These are phyloP conservation scores for Wickerhamiella bombiphila DNA, from an alignment of 805 yeast genomes.

Conservation along the genomic window DNA sequence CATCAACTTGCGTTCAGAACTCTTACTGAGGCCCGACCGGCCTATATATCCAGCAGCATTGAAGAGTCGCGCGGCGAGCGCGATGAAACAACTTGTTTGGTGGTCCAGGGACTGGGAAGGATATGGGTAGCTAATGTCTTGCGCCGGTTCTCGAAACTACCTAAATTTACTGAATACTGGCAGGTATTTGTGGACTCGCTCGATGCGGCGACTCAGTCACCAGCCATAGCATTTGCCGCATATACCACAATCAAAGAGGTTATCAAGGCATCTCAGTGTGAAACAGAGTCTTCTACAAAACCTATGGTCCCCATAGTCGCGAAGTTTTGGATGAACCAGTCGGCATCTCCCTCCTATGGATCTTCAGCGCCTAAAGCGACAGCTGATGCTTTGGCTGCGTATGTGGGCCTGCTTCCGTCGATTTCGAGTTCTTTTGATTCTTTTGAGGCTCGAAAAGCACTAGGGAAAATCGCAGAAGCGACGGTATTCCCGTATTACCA, in stretches of 20 bases:
- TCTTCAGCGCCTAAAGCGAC: constrained; percentile 32
- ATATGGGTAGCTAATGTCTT: constrained; percentile 40
- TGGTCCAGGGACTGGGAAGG: constrained; percentile 51
- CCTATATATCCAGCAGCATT: not conserved
- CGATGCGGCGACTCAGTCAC: constrained; percentile 30
- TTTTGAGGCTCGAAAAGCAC: constrained; percentile 1
- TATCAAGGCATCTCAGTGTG: constrained; percentile 23
- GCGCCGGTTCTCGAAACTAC: constrained; percentile 21
- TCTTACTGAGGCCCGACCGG: constrained; percentile 16
- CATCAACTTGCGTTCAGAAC: constrained; percentile 44
- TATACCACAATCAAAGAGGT: constrained; percentile 40
- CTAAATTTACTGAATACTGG: constrained; percentile 36
- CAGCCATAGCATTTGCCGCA: constrained; percentile 39
- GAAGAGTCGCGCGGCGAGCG: constrained; percentile 24
- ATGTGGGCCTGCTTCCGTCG: constrained; percentile 7
- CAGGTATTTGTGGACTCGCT: constrained; percentile 37
- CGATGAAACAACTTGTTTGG: constrained; percentile 47
- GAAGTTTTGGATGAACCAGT: constrained; percentile 30
- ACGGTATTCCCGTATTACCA: constrained; percentile 13
- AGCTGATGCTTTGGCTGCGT: constrained; percentile 38
- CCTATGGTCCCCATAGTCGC: constrained; percentile 16
- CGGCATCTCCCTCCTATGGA: constrained; percentile 23
- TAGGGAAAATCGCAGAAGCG: constrained; percentile 8
- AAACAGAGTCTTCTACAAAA: constrained; percentile 3
- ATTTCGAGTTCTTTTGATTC: constrained; percentile 3